Conservation (phyloP, 2,329 filamentous ascomycete species). For the Colletotrichum costaricense region DNA sequence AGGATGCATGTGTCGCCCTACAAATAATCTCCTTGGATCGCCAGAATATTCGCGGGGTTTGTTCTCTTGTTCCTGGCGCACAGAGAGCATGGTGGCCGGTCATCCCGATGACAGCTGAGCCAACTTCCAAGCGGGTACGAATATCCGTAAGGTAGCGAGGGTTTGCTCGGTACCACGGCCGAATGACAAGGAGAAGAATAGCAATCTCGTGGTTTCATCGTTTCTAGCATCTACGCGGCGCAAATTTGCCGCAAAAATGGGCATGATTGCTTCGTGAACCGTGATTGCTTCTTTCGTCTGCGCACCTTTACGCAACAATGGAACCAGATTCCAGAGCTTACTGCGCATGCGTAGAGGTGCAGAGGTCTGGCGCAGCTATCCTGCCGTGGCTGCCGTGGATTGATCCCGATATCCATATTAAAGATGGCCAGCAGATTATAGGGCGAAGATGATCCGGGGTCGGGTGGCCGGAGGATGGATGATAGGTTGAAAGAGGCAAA, state of each 20-base stretch:
- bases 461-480: background rate
- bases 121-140: background rate
- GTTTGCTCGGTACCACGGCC: background rate
- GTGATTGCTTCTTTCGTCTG: background rate
- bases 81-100: background rate
- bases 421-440: background rate
- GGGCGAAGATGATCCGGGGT: conserved; percentile 11
- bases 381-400: conserved; percentile 9
- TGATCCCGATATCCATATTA: conserved; percentile 6
- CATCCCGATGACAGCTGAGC: background rate
- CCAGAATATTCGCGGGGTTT: background rate
- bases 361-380: background rate
- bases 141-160: background rate
- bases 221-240: background rate
- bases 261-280: background rate
- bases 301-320: background rate
- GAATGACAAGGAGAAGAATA: conserved; percentile 4
- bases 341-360: no score
- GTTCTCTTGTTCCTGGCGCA: conserved; percentile 10
- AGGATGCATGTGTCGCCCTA: conserved; percentile 1
- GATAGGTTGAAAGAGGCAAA: background rate
- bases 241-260: background rate
- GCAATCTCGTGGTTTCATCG: background rate
- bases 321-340: background rate
- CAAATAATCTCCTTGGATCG: conserved; percentile 3